Evolutionary conservation across 208 protist species (phyloP).

Genomic region (Leishmania lainsoni): DNA sequence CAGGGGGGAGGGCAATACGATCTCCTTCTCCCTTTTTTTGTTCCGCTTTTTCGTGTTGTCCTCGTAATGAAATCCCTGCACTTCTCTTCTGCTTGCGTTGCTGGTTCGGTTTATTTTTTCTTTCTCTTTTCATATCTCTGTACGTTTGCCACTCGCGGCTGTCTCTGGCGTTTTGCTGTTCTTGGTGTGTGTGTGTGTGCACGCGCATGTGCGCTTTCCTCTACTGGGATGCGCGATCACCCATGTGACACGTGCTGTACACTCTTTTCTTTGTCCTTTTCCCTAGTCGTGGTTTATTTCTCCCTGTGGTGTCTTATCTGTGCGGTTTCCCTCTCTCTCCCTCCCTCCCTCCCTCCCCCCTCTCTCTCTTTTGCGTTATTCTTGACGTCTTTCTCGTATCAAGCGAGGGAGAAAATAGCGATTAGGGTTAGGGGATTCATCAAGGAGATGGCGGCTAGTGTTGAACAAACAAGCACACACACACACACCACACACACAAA

Average conservation of each 20-base stretch:
- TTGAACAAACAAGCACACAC: neutral
- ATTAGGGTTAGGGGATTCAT: neutral
- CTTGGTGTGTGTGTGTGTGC: neutral
- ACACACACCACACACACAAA: neutral
- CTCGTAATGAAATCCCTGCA: neutral
- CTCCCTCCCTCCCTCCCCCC: neutral
- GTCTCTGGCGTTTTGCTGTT: neutral
- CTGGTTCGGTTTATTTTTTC: neutral
- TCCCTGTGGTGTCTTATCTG: neutral
- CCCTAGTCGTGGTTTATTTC: neutral
- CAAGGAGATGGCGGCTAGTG: neutral
- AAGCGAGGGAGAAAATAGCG: neutral
- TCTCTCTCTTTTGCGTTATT: constrained; percentile 9
- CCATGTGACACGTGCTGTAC: neutral
- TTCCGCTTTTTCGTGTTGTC: neutral
- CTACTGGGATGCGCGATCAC: neutral
- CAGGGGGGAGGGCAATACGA: neutral
- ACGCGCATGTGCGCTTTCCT: neutral
- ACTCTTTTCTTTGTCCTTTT: neutral
- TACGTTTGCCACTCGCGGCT: neutral
- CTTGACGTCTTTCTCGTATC: neutral
- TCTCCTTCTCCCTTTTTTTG: neutral
- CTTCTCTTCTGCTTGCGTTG: neutral
- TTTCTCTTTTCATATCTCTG: neutral
- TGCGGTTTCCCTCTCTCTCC: neutral